Evolutionary conservation across 805 yeast species (phyloP), one percentile per base, ranked within the genome.

Genomic region (Kodamaea neixiangensis): DNA sequence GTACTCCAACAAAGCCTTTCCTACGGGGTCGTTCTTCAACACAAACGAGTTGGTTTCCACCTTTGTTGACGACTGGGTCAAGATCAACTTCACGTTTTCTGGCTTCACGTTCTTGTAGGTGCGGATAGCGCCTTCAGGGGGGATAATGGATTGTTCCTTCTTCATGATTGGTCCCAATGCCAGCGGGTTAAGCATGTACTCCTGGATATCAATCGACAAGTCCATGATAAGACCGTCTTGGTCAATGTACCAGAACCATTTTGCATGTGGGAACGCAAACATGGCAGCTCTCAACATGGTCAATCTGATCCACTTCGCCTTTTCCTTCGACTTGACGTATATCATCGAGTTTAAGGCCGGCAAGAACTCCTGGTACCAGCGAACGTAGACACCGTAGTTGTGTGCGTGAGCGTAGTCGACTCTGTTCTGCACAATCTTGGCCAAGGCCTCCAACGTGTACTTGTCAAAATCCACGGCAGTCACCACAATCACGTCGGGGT

Each of bases 181-280:
- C n/a, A 76, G 79, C 5, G 85, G 81, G 21, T 78, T 75, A 47
- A 89, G 67, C 41, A 93, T 65, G 56, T 86, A 82, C 18, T 80
- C 72, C 44, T 78, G 69, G 31, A 93, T 61, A 53, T 88, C 82
- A 37, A 86, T 73, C 47, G 79, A 79, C 51, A 82, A 72, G 54
- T 89, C 81, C 89, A 88, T 86, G 51, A 93, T 83, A 47, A 90
- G 68, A 0, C 93, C 83, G 60, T 86, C 83, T 57, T 87, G 81
- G 65, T 89, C 97, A 41, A 94, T 64, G 62, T 83, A 92, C 94
- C 97, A 89, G 62, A 92, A 85, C 76, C 89, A 87, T 65, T 89
- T 83, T n/a, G 97, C 87, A 44, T 85, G 75, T 1, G 98, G 98
- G 73, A 91, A 91, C 0, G 96, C 94, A 65, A 81, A 82, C 86